Evolutionary conservation across 2,329 filamentous ascomycete species (phyloP), one percentile per base, ranked within the genome.

Genomic region (Botryotinia narcissicola): DNA sequence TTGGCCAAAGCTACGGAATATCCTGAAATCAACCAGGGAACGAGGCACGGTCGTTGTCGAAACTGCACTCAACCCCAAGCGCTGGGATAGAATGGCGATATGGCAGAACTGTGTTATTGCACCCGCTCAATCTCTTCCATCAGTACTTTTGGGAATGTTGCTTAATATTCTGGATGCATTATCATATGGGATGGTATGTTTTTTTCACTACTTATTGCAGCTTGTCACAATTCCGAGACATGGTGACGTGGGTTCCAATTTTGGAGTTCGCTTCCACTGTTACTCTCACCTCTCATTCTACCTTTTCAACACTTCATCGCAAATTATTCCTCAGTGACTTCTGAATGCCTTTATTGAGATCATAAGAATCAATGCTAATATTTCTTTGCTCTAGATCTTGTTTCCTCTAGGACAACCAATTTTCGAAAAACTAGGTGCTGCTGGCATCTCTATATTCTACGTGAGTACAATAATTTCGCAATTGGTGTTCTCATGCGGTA

Each of bases 371-470:
- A 48, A 90, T 93, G 78, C 96, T 97, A 37, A 70, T 40, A 20
- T 37, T 25, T n/a, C 7, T 37, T 60, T 29, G 4, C 16, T 46
- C 29, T 25, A 73, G 92, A 97, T 98, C 79, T 84, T 99, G 20
- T 99, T 99, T 77, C 96, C 96, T 0, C 86, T 99, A 0, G 95
- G 95, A 10, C 92, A 93, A 75, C 90, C 93, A 12, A 88, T 97
- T 32, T 99, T 99, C 81, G 89, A 92, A 42, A 88, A 92, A 75
- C 89, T 98, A 10, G 96, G 95, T 2, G 91, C 95, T 0, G 95
- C 97, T 73, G 96, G 96, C 37, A 97, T 99, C 73, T 97, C 96
- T 0, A 98, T 99, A 83, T 99, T 98, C 84, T 99, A 98, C 82
- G 93, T 99, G 78, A 98, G 95, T 86, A 98, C 95, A 73, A 97